Evolutionary conservation across 1,139 yeast genomes (phyloP).

Genomic region (Blastobotrys raffinosifermentans): DNA sequence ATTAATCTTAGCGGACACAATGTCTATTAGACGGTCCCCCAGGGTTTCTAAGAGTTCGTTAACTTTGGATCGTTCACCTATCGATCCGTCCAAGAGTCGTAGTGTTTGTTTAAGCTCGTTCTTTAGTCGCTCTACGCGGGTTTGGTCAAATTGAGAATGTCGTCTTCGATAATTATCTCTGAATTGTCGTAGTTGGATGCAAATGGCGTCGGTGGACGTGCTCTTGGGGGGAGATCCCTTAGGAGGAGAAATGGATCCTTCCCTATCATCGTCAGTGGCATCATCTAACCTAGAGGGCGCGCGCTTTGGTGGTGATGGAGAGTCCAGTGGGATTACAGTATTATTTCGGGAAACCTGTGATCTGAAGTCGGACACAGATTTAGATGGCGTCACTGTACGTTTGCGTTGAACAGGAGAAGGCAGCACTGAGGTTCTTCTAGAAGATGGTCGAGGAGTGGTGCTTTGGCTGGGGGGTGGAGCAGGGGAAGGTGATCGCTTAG

Average conservation of each 20-base stretch:
- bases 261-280: no score
- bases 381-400: constrained; percentile 9
- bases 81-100: constrained; percentile 14
- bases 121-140: constrained; percentile 16
- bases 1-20: constrained; percentile 12
- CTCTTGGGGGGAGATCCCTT: no score
- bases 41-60: constrained; percentile 20
- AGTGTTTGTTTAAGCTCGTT: constrained; percentile 20
- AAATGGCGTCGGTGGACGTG: constrained; percentile 3
- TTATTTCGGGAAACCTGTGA: no score
- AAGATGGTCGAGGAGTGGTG: constrained; percentile 5
- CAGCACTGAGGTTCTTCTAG: constrained; percentile 8
- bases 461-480: constrained; percentile 9
- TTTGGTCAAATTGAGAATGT: constrained; percentile 8
- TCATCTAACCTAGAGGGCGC: no score
- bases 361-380: constrained; percentile 11
- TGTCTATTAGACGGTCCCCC: constrained; percentile 19
- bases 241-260: no score
- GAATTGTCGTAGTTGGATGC: constrained; percentile 13
- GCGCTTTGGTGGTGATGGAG: no score
- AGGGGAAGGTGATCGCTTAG: background rate
- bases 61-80: constrained; percentile 8
- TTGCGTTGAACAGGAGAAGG: constrained; percentile 1
- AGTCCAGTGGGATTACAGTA: no score
- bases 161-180: constrained; percentile 13